Evolutionary conservation across 768 basidiomycete genomes (phyloP), one percentile per base, ranked within the genome.

Genomic region (Mycena filopes): DNA sequence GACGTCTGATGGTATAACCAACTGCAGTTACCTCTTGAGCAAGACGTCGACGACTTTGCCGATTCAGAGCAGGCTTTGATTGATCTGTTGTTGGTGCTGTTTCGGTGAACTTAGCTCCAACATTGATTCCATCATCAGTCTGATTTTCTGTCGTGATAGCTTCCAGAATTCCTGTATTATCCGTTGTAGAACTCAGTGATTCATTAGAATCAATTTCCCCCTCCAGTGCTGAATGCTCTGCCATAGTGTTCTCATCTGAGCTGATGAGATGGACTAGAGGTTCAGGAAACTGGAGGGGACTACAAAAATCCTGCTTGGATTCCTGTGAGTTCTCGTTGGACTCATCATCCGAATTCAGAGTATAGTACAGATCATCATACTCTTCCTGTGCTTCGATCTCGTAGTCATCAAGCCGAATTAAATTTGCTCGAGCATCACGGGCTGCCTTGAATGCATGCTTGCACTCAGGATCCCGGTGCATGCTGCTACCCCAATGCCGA

Each of bases 401-500:
- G 12, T 33, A 33, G 12, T 33, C 33, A 33, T 33, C 33, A 33
- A 33, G 33, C 7, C 33, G 12, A 33, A 33, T 33, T 33, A 33
- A 33, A 33, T n/a, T 75, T 63, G 21, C 28, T 28, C 2, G n/a
- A 0, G 21, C 41, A 5, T 60, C 60, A 6, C 64, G 28, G 31
- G 75, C 74, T 10, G 51, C 71, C 40, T 73, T 7, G 71, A 75
- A 25, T 23, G 74, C 48, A 54, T 79, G 59, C 28, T 70, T 74
- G 58, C 79, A 78, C 12, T 79, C 75, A 9, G 61, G 29, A 43
- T 79, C 74, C 79, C 77, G 78, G 42, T 79, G 78, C 38, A 76
- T 74, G 1, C 45, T 63, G 18, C 41, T 46, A 11, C 43, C 43
- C 12, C 43, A 47, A 23, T 47, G 46, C 15, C 46, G 46, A 25